Base-by-base conservation (phyloP, 148 eudicot genomes). In the Vaccinium myrtillus region DNA sequence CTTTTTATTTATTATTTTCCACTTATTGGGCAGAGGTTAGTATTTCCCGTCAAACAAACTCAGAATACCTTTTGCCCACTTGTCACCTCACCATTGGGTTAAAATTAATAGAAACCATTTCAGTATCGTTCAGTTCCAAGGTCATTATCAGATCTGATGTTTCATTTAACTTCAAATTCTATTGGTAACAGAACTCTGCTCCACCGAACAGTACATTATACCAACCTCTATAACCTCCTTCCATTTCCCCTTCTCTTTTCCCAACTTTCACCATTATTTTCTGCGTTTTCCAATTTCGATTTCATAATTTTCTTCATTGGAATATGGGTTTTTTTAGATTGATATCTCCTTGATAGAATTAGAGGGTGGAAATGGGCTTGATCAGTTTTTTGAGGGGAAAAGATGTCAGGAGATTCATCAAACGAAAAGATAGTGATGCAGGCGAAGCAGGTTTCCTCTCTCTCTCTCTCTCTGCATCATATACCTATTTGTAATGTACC, bases 371-470 rank as follows among this genome's bases (percentile, higher is more conserved):
- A 79, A 92, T 95, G 93, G 91, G 90, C 67, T 53, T 92, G 27
- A 82, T 90, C 55, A 78, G 82, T 75, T 88, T 77, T 78, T 70
- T 81, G 30, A 70, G 86, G 50, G 89, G 92, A 87, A 86, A 89
- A 85, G 73, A 87, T 87, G 86, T 87, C 61, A 86, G 86, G 86
- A 91, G 83, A 81, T 90, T 91, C 81, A 87, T 95, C 90, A 95
- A 95, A 81, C 83, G 96, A 58, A 95, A 92, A 89, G 93, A 93
- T 56, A 92, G 98, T 82, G 95, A 95, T 88, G 95, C 95, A 12
- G 95, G 96, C 4, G 95, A 93, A 87, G 87, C 98, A 93, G 98
- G 98, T 95, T 55, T 79, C 58, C 30, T 15, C 19, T 21, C 9
- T 81, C 39, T 32, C 56, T 14, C 59, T 15, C n/a, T 25, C 56